A percentile compares a stretch with the other conserved stretches of the same genome.
These are phyloP conservation scores for Sphagnum contortum DNA, from an alignment of 225 moss, liverwort and hornwort species.

Conservation along the genomic window DNA sequence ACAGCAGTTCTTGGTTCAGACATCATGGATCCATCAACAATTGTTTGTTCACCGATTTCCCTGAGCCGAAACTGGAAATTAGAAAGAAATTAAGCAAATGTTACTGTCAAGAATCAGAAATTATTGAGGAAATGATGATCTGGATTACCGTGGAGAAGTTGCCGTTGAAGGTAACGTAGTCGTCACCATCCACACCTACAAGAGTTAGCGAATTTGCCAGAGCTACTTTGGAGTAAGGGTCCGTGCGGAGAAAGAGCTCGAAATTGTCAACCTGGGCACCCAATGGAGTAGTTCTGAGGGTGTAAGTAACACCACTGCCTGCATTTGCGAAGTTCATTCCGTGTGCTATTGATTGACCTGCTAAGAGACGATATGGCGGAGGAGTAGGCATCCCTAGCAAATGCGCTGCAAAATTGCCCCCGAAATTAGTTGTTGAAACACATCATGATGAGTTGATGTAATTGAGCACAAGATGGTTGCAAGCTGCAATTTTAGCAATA, in stretches of 20 bases:
- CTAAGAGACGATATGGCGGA: neutral
- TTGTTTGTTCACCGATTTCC: too few species aligned
- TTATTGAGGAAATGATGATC: too few species aligned
- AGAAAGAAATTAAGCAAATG: neutral
- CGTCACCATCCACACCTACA: slow-evolving; percentile 34
- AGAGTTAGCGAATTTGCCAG: slow-evolving; percentile 43
- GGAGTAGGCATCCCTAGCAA: neutral
- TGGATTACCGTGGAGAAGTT: neutral
- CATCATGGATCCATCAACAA: too few species aligned
- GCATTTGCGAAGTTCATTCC: slow-evolving; percentile 11
- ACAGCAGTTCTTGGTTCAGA: too few species aligned
- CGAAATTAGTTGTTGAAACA: too few species aligned
- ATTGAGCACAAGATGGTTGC: too few species aligned
- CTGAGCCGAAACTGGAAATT: neutral
- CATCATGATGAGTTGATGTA: too few species aligned
- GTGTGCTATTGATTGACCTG: neutral
- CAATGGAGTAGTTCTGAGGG: neutral
- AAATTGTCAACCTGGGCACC: slow-evolving; percentile 17
- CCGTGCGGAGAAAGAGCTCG: slow-evolving; percentile 20
- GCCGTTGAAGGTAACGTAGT: slow-evolving; percentile 29
- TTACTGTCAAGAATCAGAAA: neutral
- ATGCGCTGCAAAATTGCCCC: slow-evolving; percentile 1
- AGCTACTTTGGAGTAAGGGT: slow-evolving; percentile 21
- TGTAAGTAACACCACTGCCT: slow-evolving; percentile 2
- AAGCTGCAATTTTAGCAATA: too few species aligned